phyloP scores from a whole-genome alignment of 345 rosid genomes.

The Sisymbrium altissimum region DNA sequence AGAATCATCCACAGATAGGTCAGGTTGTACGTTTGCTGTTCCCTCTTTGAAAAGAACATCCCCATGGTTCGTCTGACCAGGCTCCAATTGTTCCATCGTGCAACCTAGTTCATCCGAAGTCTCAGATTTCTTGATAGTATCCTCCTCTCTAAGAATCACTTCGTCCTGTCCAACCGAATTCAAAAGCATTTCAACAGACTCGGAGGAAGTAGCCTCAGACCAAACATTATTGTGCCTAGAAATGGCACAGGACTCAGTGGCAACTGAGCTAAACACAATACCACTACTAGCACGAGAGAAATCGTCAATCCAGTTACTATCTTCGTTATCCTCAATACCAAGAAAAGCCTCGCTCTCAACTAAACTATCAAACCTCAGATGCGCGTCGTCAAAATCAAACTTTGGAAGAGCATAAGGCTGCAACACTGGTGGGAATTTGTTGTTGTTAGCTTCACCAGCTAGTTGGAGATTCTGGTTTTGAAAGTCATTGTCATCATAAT shows the following conservation, averaged over 20 bases:
- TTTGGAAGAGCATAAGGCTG: conserved; percentile 76
- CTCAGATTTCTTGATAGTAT: conserved; percentile 49
- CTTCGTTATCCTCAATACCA: conserved; percentile 77
- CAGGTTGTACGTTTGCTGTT: conserved; percentile 38
- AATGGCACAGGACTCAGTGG: conserved; percentile 78
- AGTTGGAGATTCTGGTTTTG: conserved; percentile 88
- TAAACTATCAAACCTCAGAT: conserved; percentile 70
- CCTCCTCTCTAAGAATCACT: conserved; percentile 40
- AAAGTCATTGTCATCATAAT: conserved; percentile 96
- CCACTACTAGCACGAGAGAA: conserved; percentile 61
- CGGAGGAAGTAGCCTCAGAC: conserved; percentile 92
- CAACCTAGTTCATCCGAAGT: conserved; percentile 72
- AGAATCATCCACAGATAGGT: conserved; percentile 34
- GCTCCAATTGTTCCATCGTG: conserved; percentile 68
- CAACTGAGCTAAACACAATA: conserved; percentile 73
- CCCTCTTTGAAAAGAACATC: conserved; percentile 33
- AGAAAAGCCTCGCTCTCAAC: conserved; percentile 75
- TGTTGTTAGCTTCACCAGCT: conserved; percentile 82
- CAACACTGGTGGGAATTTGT: conserved; percentile 64
- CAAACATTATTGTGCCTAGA: conserved; percentile 87
- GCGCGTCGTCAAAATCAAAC: conserved; percentile 89
- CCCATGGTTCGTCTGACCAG: conserved; percentile 44
- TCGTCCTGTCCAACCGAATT: conserved; percentile 97
- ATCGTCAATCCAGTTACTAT: conserved; percentile 94
- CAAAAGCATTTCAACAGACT: conserved; percentile 91